phyloP scores from a whole-genome alignment of 257 asterid genomes.

The Nicotiana knightiana region DNA sequence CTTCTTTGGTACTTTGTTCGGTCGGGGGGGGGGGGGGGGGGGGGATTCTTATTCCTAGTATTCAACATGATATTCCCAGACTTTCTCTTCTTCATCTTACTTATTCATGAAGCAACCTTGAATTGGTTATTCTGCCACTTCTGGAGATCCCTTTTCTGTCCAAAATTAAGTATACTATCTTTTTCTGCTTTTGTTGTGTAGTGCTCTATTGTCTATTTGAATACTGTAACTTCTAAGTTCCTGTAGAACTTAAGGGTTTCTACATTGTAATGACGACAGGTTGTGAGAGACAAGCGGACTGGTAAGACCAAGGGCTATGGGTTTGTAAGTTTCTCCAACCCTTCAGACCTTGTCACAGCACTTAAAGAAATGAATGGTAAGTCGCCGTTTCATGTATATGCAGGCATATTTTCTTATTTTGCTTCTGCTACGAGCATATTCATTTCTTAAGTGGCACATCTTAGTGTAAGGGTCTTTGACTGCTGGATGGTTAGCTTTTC shows the following conservation, averaged over 20 bases:
- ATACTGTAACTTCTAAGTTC: neutral
- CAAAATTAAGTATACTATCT: neutral
- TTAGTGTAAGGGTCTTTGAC: no score
- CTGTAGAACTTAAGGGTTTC: neutral
- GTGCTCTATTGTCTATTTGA: no score
- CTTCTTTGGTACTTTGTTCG: no score
- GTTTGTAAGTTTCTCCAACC: constrained; percentile 80
- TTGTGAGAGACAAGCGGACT: constrained; percentile 88
- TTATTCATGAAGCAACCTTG: no score
- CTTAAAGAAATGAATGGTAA: constrained; percentile 87
- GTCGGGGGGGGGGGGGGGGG: no score
- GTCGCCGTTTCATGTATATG: neutral
- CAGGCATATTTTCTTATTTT: neutral
- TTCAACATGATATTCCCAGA: no score
- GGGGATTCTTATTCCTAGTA: no score
- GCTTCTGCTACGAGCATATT: neutral
- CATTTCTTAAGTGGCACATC: neutral
- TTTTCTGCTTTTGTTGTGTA: neutral
- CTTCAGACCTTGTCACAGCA: constrained; percentile 74
- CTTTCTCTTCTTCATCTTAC: no score
- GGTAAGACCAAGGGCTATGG: constrained; percentile 96
- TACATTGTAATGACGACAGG: constrained; percentile 35
- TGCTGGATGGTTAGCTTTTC: neutral
- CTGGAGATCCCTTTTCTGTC: no score
- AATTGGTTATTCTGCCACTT: no score